phyloP scores from a whole-genome alignment of 805 yeast genomes.

The Nakazawaea anatomiae region DNA sequence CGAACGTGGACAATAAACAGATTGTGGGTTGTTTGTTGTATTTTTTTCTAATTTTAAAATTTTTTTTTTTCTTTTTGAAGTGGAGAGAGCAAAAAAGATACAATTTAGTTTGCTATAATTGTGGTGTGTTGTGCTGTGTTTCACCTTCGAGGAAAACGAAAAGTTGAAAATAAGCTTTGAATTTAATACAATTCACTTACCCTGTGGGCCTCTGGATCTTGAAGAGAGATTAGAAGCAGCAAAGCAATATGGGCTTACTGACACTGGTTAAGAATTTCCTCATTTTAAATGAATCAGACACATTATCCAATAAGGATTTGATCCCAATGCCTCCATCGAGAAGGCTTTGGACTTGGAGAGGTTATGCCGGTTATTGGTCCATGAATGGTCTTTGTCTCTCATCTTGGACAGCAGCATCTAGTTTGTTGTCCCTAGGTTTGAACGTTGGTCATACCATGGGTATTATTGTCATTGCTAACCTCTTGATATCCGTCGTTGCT shows the following conservation, averaged over 20 bases:
- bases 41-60: no score
- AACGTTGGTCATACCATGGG: constrained; percentile 37
- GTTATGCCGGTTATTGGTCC: constrained; percentile 15
- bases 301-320: constrained; percentile 19
- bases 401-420: constrained; percentile 39
- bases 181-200: no score
- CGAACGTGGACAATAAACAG: no score
- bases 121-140: no score
- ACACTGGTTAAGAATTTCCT: background rate
- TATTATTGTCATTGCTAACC: constrained; percentile 34
- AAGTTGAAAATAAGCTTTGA: no score
- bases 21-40: no score
- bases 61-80: no score
- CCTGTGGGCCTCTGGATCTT: no score
- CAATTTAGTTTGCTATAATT: no score
- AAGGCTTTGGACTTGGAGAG: constrained; percentile 29
- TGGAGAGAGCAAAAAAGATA: no score
- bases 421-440: constrained; percentile 33
- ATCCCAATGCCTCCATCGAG: constrained; percentile 32
- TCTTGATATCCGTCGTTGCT: constrained; percentile 25
- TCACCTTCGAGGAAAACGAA: no score
- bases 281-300: constrained; percentile 2
- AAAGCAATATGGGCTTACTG: background rate
- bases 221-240: no score
- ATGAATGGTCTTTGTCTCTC: constrained; percentile 34